Evolutionary conservation across 768 basidiomycete species (phyloP).

Genomic region (Cyclocybe aegerita): DNA sequence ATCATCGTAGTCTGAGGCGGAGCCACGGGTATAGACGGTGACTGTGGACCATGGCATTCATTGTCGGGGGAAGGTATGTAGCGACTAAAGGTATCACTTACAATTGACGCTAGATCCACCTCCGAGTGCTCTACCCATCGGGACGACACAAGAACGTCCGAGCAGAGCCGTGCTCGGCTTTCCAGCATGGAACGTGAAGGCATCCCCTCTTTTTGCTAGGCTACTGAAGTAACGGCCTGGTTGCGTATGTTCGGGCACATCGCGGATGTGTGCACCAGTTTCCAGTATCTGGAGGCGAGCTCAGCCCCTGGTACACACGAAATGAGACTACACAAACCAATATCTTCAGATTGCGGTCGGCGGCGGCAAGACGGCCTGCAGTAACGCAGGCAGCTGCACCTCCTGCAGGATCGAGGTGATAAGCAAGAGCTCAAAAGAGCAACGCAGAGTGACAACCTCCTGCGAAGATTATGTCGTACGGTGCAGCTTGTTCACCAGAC

Average conservation of each 20-base stretch:
- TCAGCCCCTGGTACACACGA: not conserved
- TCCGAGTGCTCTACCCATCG: conserved; percentile 51
- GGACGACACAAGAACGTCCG: conserved; percentile 44
- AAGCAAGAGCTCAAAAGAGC: not conserved
- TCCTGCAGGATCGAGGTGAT: conserved; percentile 23
- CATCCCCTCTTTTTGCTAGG: conserved; percentile 33
- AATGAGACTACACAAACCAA: conserved; percentile 31
- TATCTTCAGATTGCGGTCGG: conserved; percentile 54
- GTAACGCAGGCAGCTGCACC: conserved; percentile 57
- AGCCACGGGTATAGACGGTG: conserved; percentile 56
- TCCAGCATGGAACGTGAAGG: conserved; percentile 43
- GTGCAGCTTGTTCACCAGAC: not conserved
- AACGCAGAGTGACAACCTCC: conserved; percentile 39
- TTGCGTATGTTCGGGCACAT: conserved; percentile 47
- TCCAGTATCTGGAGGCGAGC: conserved; percentile 44
- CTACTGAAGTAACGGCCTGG: conserved; percentile 51
- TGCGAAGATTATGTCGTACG: conserved; percentile 52
- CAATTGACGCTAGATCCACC: conserved; percentile 68
- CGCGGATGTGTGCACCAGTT: conserved; percentile 50
- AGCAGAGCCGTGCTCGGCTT: conserved; percentile 41
- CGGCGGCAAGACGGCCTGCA: conserved; percentile 53
- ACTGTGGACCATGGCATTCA: conserved; percentile 23
- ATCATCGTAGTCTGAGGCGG: conserved; percentile 65
- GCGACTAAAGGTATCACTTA: conserved; percentile 21
- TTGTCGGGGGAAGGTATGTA: not conserved